Evolutionary conservation across 805 yeast species (phyloP).

Genomic region (Candida boleticola): DNA sequence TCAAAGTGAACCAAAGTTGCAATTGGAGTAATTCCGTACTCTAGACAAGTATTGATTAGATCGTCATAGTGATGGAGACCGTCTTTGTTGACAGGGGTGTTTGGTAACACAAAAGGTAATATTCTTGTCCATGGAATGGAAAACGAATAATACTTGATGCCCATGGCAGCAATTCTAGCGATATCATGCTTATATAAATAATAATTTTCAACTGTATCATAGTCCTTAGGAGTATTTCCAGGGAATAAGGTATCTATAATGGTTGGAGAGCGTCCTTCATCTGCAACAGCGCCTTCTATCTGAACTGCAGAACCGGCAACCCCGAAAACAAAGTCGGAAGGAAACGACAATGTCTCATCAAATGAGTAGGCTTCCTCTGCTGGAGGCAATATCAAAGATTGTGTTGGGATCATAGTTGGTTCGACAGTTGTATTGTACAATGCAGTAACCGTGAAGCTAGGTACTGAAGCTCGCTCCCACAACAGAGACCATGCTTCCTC

Average conservation of each 20-base stretch:
- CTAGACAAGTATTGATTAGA: constrained; percentile 17
- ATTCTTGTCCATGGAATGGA: constrained; percentile 35
- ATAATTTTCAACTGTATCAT: constrained; percentile 28
- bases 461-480: constrained; percentile 13
- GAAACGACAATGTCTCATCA: constrained; percentile 13
- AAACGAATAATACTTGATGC: constrained; percentile 29
- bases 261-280: constrained; percentile 30
- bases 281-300: constrained; percentile 34
- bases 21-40: constrained; percentile 23
- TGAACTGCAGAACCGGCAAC: constrained; percentile 34
- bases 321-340: constrained; percentile 20
- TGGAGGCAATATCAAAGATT: constrained; percentile 14
- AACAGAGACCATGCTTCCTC: constrained; percentile 18
- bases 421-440: constrained; percentile 15
- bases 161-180: constrained; percentile 28
- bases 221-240: constrained; percentile 15
- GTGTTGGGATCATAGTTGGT: constrained; percentile 17
- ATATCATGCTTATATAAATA: constrained; percentile 31
- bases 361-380: constrained; percentile 13
- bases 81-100: constrained; percentile 27
- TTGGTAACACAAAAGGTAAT: constrained; percentile 26
- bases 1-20: constrained; percentile 35
- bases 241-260: constrained; percentile 21
- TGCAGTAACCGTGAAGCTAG: constrained; percentile 14
- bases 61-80: constrained; percentile 24